Conservation (phyloP, 768 basidiomycete genomes). For the Rhodotorula paludigena region DNA sequence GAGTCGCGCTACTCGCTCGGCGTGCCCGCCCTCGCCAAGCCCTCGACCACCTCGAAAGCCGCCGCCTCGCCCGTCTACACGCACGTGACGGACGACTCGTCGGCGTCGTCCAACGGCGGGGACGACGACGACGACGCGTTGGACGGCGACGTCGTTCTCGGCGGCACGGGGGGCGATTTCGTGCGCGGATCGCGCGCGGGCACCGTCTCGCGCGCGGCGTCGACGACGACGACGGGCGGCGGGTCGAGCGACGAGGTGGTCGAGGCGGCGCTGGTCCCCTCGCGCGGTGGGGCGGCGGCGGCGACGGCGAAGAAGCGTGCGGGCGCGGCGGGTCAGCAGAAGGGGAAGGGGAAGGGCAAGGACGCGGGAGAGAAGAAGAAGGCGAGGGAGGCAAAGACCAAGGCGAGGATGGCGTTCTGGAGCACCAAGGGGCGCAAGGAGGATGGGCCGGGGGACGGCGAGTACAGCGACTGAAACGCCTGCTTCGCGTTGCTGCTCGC, state of each 20-base stretch:
- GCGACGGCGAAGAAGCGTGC: too few relatives aligned
- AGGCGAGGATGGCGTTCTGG: constrained; percentile 15
- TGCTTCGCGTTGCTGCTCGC: too few relatives aligned
- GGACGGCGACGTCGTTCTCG: constrained; percentile 28
- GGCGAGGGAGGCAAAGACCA: background rate
- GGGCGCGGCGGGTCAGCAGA: background rate
- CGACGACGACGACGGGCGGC: background rate
- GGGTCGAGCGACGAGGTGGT: constrained; percentile 8
- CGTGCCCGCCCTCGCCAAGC: background rate
- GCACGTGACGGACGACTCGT: constrained; percentile 8
- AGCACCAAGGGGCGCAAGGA: constrained; percentile 23
- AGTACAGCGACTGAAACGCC: too few relatives aligned
- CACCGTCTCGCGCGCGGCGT: background rate
- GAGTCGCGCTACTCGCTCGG: constrained; percentile 36
- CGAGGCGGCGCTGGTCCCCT: constrained; percentile 9
- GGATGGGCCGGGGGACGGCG: background rate
- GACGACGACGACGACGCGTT: background rate
- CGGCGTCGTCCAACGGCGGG: background rate
- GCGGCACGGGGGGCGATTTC: constrained; percentile 29
- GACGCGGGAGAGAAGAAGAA: background rate
- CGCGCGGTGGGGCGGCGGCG: too few relatives aligned
- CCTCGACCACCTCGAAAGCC: background rate
- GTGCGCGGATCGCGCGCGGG: constrained; percentile 13
- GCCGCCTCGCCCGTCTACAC: background rate
- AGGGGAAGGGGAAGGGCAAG: background rate